These are phyloP conservation scores for Agaricus blazei DNA, from an alignment of 768 basidiomycete species.

Conservation along the genomic window DNA sequence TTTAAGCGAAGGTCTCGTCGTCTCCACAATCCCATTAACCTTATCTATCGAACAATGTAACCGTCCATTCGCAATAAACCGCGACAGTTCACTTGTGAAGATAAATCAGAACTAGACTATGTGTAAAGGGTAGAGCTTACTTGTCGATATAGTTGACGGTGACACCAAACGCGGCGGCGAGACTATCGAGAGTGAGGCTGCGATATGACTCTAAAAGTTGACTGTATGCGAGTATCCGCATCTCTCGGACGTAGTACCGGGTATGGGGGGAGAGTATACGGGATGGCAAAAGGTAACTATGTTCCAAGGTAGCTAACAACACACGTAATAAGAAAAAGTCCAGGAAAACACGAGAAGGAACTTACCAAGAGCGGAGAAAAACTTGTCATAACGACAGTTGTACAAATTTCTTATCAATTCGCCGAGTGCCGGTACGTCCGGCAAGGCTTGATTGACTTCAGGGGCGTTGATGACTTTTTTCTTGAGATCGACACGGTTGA, in stretches of 20 bases:
- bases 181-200: slow-evolving; percentile 82
- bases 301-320: slow-evolving; percentile 75
- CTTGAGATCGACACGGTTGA: slow-evolving; percentile 84
- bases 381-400: slow-evolving; percentile 91
- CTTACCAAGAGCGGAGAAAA: slow-evolving; percentile 84
- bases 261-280: slow-evolving; percentile 83
- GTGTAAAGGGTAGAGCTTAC: slow-evolving; percentile 35
- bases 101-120: background rate
- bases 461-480: slow-evolving; percentile 88
- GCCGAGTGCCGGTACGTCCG: slow-evolving; percentile 76
- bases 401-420: slow-evolving; percentile 85
- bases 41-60: slow-evolving; percentile 90
- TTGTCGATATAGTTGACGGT: slow-evolving; percentile 82
- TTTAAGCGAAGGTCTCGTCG: slow-evolving; percentile 65
- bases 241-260: slow-evolving; percentile 88
- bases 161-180: slow-evolving; percentile 87
- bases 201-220: slow-evolving; percentile 92
- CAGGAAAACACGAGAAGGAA: slow-evolving; percentile 3
- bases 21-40: slow-evolving; percentile 92
- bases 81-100: slow-evolving; percentile 69
- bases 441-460: slow-evolving; percentile 82
- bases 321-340: background rate
- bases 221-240: slow-evolving; percentile 90
- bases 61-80: slow-evolving; percentile 85
- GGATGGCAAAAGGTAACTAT: slow-evolving; percentile 82